Conservation (phyloP, 768 basidiomycete genomes). For the Tylopilus rubrobrunneus region DNA sequence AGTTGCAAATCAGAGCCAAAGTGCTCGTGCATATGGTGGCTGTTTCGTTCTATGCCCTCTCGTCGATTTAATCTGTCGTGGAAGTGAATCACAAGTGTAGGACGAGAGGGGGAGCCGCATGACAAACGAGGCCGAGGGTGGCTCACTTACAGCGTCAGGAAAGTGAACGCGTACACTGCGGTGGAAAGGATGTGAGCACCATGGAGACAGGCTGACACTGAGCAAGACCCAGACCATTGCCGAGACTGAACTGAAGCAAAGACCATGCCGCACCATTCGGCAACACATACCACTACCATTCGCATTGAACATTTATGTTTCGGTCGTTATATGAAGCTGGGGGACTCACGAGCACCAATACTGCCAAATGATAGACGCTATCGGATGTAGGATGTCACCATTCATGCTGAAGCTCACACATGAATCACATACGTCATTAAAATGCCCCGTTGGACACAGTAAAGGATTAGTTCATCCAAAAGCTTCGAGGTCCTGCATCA, state of each 20-base stretch:
- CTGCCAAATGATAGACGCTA: conserved; percentile 6
- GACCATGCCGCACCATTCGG: conserved; percentile 2
- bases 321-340: too few relatives aligned
- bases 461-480: conserved; percentile 6
- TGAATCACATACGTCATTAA: conserved; percentile 10
- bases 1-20: neutral
- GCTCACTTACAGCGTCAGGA: conserved; percentile 8
- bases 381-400: neutral
- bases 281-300: conserved; percentile 8
- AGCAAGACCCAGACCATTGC: conserved; percentile 4
- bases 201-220: neutral
- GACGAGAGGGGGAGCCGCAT: too few relatives aligned
- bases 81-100: too few relatives aligned
- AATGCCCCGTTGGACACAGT: conserved; percentile 14
- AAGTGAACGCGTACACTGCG: conserved; percentile 16
- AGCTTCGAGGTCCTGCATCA: conserved; percentile 1
- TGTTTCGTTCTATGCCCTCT: neutral
- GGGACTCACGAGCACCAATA: conserved; percentile 8
- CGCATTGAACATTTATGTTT: neutral
- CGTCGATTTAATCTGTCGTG: conserved; percentile 12
- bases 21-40: neutral
- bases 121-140: neutral
- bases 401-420: neutral
- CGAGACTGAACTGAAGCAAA: conserved; percentile 13
- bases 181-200: neutral